Conservation (phyloP, 163 green algal species). For the Scenedesmus sp. region DNA sequence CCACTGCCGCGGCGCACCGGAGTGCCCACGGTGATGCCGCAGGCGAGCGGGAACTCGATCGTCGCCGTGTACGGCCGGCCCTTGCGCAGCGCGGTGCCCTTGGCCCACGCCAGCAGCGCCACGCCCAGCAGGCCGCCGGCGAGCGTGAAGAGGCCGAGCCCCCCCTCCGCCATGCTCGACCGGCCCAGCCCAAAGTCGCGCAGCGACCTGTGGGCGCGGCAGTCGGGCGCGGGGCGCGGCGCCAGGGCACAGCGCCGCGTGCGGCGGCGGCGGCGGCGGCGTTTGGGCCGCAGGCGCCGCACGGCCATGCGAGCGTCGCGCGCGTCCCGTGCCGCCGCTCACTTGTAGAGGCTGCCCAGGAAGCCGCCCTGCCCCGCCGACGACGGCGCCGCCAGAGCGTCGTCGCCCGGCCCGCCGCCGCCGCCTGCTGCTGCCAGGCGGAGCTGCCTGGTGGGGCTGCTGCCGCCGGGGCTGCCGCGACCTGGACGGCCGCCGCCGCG, state of each 20-base stretch:
- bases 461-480: neutral
- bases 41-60: slow-evolving; percentile 94
- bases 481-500: too few species aligned
- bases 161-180: slow-evolving; percentile 87
- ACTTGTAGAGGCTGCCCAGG: slow-evolving; percentile 43
- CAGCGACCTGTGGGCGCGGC: too few species aligned
- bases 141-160: slow-evolving; percentile 95
- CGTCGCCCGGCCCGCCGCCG: neutral
- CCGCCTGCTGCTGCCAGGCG: slow-evolving; percentile 6
- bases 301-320: neutral
- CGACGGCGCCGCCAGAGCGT: neutral
- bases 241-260: neutral
- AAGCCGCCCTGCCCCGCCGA: slow-evolving; percentile 14
- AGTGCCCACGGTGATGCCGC: slow-evolving; percentile 93
- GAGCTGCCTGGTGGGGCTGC: neutral
- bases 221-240: neutral
- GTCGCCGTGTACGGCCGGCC: slow-evolving; percentile 75
- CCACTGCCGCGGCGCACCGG: slow-evolving; percentile 56
- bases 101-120: slow-evolving; percentile 48
- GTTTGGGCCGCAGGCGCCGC: neutral
- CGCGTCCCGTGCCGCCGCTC: neutral
- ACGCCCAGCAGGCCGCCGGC: slow-evolving; percentile 65
- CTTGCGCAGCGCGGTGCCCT: slow-evolving; percentile 53
- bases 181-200: slow-evolving; percentile 94
- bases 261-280: neutral